Percentiles rank a stretch among this genome's conserved stretches.
These are phyloP conservation scores for Arabis alpina DNA, from an alignment of 345 rosid genomes.

Conservation along the genomic window DNA sequence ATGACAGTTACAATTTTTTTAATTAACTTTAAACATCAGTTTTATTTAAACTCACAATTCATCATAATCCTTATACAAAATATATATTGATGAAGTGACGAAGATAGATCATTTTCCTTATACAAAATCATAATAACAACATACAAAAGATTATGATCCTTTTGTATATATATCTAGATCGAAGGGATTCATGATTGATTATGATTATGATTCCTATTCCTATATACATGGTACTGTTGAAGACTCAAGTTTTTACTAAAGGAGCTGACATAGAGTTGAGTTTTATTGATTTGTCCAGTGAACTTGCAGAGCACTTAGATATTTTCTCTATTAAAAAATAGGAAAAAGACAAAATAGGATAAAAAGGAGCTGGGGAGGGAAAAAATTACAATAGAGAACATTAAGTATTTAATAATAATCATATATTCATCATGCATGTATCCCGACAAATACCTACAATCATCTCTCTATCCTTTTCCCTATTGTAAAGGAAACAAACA, in stretches of 20 bases:
- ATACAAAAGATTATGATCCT: neutral
- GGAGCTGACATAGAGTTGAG: constrained; percentile 31
- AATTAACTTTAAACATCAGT: neutral
- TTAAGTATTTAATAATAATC: constrained; percentile 4
- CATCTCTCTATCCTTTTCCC: neutral
- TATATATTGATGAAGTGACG: too few species aligned
- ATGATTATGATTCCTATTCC: neutral
- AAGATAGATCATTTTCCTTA: too few species aligned
- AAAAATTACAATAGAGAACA: constrained; percentile 11
- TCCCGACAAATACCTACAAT: constrained; percentile 26
- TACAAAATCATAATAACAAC: too few species aligned
- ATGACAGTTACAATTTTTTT: neutral
- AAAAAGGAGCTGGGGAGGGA: constrained; percentile 2
- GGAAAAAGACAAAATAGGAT: constrained; percentile 14
- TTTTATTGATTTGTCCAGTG: constrained; percentile 36
- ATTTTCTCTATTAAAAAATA: neutral
- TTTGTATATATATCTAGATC: neutral
- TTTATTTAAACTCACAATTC: too few species aligned
- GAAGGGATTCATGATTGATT: neutral
- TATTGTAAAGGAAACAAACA: constrained; percentile 7
- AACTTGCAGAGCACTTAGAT: constrained; percentile 31
- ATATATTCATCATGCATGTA: constrained; percentile 24
- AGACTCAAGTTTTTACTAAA: constrained; percentile 7
- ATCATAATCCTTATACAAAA: too few species aligned
- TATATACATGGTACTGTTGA: constrained; percentile 25